Evolutionary conservation across 164 flowering plant species (phyloP).

Genomic region (Berberis vulgaris): DNA sequence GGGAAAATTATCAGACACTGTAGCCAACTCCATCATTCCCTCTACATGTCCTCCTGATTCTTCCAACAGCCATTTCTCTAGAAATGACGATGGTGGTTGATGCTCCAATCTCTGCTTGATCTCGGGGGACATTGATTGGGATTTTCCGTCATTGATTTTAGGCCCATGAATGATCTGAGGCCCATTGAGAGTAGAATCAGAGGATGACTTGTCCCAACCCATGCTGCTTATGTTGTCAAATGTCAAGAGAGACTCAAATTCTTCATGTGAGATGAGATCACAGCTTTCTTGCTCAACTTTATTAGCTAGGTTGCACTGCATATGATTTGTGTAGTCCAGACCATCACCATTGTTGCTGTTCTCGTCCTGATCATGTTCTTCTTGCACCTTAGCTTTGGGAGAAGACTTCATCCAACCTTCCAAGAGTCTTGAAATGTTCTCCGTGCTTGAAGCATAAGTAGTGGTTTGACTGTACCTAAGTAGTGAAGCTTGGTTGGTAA

Average conservation of each 20-base stretch:
- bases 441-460: conserved; percentile 81
- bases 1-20: neutral
- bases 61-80: conserved; percentile 31
- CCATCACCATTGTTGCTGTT: too few relatives aligned
- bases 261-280: conserved; percentile 35
- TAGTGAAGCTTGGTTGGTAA: conserved; percentile 3
- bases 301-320: conserved; percentile 8
- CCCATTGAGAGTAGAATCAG: conserved; percentile 13
- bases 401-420: conserved; percentile 93
- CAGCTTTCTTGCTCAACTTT: conserved; percentile 13
- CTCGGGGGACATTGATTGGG: conserved; percentile 1
- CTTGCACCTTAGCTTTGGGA: conserved; percentile 16
- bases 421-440: conserved; percentile 75
- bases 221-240: conserved; percentile 36
- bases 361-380: neutral
- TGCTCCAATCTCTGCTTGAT: conserved; percentile 7
- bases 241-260: conserved; percentile 39
- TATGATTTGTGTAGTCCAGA: neutral
- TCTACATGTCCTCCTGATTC: conserved; percentile 18
- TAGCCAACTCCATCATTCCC: conserved; percentile 34
- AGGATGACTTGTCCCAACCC: conserved; percentile 35
- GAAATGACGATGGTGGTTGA: conserved; percentile 12
- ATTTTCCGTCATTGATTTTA: neutral
- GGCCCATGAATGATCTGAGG: neutral
- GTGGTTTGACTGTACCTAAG: conserved; percentile 8